Conservation (phyloP, 345 rosid genomes). For the Aethionema arabicum region DNA sequence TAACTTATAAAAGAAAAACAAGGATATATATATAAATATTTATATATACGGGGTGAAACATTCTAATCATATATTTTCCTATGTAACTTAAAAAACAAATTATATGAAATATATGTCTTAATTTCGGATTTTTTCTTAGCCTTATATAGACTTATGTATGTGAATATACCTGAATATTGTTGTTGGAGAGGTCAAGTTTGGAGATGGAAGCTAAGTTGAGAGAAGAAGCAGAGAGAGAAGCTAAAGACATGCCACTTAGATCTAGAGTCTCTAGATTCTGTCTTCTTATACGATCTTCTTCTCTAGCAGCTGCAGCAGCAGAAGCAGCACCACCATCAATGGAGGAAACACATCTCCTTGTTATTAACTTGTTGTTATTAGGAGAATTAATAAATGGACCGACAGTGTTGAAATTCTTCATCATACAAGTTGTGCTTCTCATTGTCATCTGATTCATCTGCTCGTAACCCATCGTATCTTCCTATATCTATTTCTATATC, state of each 20-base stretch:
- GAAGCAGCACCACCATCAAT: slow-evolving; percentile 21
- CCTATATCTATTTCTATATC: slow-evolving; percentile 25
- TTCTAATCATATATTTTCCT: no score
- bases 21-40: no score
- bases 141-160: not conserved
- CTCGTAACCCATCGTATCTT: slow-evolving; percentile 38
- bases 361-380: slow-evolving; percentile 25
- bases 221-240: slow-evolving; percentile 57
- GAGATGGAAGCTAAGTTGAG: slow-evolving; percentile 57
- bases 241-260: slow-evolving; percentile 66
- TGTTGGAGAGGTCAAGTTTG: slow-evolving; percentile 78
- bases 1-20: not conserved
- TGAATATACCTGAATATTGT: slow-evolving; percentile 70
- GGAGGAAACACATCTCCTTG: slow-evolving; percentile 27
- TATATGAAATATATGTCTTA: no score
- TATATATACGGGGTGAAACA: no score
- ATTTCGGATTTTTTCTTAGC: no score
- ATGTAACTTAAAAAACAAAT: no score
- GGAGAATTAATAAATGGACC: slow-evolving; percentile 17
- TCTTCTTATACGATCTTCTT: slow-evolving; percentile 30
- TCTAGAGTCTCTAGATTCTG: slow-evolving; percentile 50
- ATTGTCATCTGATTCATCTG: slow-evolving; percentile 42
- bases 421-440: slow-evolving; percentile 27
- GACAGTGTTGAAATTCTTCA: slow-evolving; percentile 24
- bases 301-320: slow-evolving; percentile 16